phyloP scores from a whole-genome alignment of 345 rosid genomes.

The Eutrema heterophyllum region DNA sequence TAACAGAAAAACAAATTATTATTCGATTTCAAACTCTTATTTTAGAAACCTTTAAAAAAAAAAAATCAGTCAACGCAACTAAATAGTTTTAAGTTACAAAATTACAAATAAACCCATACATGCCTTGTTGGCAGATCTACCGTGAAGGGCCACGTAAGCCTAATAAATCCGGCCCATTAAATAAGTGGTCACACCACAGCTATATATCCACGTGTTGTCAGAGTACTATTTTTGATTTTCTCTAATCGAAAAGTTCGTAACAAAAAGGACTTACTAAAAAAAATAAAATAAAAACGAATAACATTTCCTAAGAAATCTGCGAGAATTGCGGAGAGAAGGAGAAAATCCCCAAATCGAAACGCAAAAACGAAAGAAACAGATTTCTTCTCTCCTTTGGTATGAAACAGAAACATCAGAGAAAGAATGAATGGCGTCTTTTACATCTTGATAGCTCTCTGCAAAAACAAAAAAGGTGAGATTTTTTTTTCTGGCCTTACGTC shows the following conservation, averaged over 20 bases:
- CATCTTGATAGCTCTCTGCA: not conserved
- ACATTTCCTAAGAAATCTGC: constrained; percentile 1
- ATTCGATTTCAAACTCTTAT: too few relatives aligned
- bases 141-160: not conserved
- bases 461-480: not conserved
- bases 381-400: constrained; percentile 9
- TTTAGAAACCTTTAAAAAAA: too few relatives aligned
- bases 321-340: not conserved
- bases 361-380: constrained; percentile 7
- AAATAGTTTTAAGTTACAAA: too few relatives aligned
- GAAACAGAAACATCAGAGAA: constrained; percentile 8
- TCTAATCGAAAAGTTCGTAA: not conserved
- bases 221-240: too few relatives aligned
- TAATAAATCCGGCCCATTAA: not conserved
- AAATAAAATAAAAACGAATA: not conserved
- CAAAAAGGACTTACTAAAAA: not conserved
- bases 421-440: constrained; percentile 1
- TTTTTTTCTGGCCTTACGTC: not conserved
- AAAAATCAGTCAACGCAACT: too few relatives aligned
- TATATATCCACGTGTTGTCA: too few relatives aligned
- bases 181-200: not conserved
- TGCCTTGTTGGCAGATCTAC: not conserved
- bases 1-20: too few relatives aligned
- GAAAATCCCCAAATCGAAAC: not conserved
- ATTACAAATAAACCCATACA: not conserved